phyloP scores from a whole-genome alignment of 1,284 basidiomycete genomes.

The Xerocomus nothofagi region DNA sequence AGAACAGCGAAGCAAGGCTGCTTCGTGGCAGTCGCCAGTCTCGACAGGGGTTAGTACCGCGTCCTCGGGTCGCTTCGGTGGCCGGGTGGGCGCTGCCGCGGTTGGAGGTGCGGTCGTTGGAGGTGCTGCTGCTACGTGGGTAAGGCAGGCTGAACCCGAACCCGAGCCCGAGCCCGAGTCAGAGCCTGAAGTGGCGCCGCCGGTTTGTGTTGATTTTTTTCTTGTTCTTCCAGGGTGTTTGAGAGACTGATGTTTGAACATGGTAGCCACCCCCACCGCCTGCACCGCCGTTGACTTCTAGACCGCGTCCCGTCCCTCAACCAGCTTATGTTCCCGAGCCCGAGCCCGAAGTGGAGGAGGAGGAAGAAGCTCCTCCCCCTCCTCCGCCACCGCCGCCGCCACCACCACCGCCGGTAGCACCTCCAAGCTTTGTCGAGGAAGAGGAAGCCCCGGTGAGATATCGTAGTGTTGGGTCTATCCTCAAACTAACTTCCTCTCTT shows the following conservation, averaged over 20 bases:
- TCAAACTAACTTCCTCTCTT: constrained; percentile 7
- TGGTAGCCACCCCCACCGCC: constrained; percentile 34
- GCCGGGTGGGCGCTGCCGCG: constrained; percentile 38
- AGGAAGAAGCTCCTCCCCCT: constrained; percentile 12
- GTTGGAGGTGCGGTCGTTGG: constrained; percentile 28
- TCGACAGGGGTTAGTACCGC: constrained; percentile 33
- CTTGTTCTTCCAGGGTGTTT: neutral
- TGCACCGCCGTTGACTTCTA: constrained; percentile 33
- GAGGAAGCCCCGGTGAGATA: constrained; percentile 21
- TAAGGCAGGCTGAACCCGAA: constrained; percentile 27
- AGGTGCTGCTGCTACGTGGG: constrained; percentile 23
- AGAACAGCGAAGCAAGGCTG: constrained; percentile 64
- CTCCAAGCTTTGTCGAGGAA: constrained; percentile 8
- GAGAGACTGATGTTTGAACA: constrained; percentile 2
- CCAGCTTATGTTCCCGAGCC: constrained; percentile 38
- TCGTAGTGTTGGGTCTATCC: neutral
- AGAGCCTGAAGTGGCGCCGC: constrained; percentile 33
- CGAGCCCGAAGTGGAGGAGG: constrained; percentile 39
- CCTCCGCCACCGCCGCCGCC: constrained; percentile 15
- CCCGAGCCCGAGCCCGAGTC: constrained; percentile 35
- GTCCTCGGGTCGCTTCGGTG: constrained; percentile 39
- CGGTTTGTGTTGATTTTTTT: constrained; percentile 28
- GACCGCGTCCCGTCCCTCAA: constrained; percentile 32
- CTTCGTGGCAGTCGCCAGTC: constrained; percentile 44
- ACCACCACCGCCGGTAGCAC: constrained; percentile 21